Conservation (phyloP, 805 yeast species). For the Pichia kluyveri region DNA sequence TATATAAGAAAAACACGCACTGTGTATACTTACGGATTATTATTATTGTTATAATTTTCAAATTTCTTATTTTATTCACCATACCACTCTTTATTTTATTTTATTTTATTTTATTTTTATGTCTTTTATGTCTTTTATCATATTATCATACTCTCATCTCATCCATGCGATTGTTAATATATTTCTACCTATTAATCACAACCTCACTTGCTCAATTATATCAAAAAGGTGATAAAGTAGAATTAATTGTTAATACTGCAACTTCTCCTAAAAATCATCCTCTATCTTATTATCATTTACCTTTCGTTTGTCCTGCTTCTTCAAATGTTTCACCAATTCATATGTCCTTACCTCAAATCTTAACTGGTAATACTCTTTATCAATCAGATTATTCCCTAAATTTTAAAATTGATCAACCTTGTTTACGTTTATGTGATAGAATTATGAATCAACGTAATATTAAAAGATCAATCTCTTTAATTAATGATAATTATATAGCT, state of each 20-base stretch:
- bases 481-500: slow-evolving; percentile 62
- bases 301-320: slow-evolving; percentile 70
- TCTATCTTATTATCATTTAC: slow-evolving; percentile 65
- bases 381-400: slow-evolving; percentile 58
- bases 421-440: slow-evolving; percentile 62
- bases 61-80: too few relatives aligned
- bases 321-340: slow-evolving; percentile 48
- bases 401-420: slow-evolving; percentile 58
- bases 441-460: slow-evolving; percentile 43
- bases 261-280: slow-evolving; percentile 77
- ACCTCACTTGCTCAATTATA: neutral
- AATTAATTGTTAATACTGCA: slow-evolving; percentile 64
- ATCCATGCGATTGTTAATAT: neutral
- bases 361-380: slow-evolving; percentile 76
- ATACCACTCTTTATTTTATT: too few relatives aligned
- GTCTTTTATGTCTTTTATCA: too few relatives aligned
- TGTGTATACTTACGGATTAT: too few relatives aligned
- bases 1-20: too few relatives aligned
- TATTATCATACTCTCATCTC: too few relatives aligned
- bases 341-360: slow-evolving; percentile 64
- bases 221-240: slow-evolving; percentile 50
- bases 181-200: neutral
- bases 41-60: too few relatives aligned
- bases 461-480: slow-evolving; percentile 48
- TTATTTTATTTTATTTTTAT: too few relatives aligned